These are phyloP conservation scores for Suillus cothurnatus DNA, from an alignment of 768 basidiomycete species.

Conservation along the genomic window DNA sequence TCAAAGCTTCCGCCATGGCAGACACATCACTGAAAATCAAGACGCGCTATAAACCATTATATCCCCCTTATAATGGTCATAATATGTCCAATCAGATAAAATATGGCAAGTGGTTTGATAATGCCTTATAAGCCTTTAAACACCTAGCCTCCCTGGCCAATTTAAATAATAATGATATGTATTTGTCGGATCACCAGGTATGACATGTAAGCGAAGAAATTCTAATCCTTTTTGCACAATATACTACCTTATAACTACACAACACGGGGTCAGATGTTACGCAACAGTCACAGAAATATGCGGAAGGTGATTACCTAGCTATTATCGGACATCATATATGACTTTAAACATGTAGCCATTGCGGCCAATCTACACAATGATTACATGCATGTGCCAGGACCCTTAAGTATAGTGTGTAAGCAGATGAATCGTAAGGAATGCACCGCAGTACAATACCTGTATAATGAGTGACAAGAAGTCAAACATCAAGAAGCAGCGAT, in stretches of 20 bases:
- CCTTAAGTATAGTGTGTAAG: neutral
- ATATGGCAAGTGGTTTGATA: neutral
- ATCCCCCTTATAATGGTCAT: neutral
- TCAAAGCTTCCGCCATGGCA: conserved; percentile 18
- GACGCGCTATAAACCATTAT: neutral
- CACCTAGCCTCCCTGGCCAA: neutral
- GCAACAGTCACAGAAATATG: neutral
- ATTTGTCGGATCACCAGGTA: neutral
- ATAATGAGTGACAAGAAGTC: too few relatives aligned
- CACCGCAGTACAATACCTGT: too few relatives aligned
- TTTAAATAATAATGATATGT: neutral
- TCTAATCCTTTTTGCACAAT: neutral
- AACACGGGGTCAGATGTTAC: neutral
- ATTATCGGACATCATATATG: neutral
- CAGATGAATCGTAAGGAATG: too few relatives aligned
- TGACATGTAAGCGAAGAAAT: neutral
- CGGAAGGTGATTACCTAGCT: neutral
- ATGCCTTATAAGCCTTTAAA: neutral
- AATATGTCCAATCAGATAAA: neutral
- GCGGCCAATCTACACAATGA: neutral
- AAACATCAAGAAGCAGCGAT: too few relatives aligned
- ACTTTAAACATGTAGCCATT: neutral
- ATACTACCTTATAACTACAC: neutral
- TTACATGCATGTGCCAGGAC: neutral
- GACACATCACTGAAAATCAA: conserved; percentile 19